Base-by-base conservation (phyloP, 202 grass and related monocot species). In the Musa balbisiana region DNA sequence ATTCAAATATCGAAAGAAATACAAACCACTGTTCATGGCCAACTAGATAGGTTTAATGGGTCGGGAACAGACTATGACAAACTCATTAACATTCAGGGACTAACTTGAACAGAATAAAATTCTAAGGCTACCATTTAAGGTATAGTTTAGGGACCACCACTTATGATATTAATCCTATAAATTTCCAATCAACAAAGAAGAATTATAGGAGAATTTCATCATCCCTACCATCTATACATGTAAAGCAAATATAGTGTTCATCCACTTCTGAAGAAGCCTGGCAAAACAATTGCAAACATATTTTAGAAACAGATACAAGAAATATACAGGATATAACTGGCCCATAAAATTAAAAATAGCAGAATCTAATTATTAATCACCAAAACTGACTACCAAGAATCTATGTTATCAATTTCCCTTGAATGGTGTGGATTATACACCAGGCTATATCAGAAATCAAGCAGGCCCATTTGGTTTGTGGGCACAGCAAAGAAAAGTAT, bases 171-270 rank as follows among this genome's bases (percentile, higher is more conserved):
- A 2, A 51, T 69, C 67, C 29, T 19, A 8, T 50, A 50, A 50
- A 69, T 10, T n/a, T 50, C 15, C 2, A n/a, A 69, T 69, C 13
- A 51, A 51, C n/a, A n/a, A 70, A 21, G 17, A 70, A 70, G 8
- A 21, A 70, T 3, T 10, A 43, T 6, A 43, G 8, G 20, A 70
- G 66, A 43, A 21, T 70, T 70, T 21, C 17, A 63, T 64, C 55
- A 51, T 65, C 58, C 74, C 9, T 91, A 97, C 88, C 93, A 84
- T 97, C 90, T 67, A 92, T 88, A 77, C 87, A 97, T 56, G 90
- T 87, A 77, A 92, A 97, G 78, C 90, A 97, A 80, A 92, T 84
- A 73, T 92, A 92, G 80, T 92, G 90, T 78, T 97, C 86, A 33
- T 87, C 72, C 53, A 97, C 93, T 51, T 87, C 84, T 74, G 87